Conservation (phyloP, 1,139 yeast species). For the Kazachstania sp. region DNA sequence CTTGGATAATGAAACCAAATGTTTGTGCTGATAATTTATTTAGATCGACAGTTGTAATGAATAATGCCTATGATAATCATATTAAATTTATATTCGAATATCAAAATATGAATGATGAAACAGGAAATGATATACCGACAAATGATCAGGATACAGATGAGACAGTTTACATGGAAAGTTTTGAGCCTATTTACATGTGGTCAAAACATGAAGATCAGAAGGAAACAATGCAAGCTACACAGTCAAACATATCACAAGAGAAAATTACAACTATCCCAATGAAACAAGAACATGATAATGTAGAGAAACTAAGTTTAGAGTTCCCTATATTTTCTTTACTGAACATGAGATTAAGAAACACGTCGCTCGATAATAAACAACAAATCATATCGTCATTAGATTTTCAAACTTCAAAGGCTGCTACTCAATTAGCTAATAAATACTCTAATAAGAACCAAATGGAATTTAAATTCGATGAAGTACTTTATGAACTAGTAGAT, state of each 20-base stretch:
- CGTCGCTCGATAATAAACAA: constrained; percentile 14
- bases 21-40: constrained; percentile 18
- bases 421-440: constrained; percentile 14
- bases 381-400: constrained; percentile 28
- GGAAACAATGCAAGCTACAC: not conserved
- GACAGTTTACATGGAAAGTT: constrained; percentile 16
- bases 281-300: not conserved
- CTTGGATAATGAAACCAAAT: constrained; percentile 16
- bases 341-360: constrained; percentile 28
- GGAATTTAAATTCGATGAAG: constrained; percentile 12
- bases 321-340: constrained; percentile 29
- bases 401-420: constrained; percentile 27
- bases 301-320: constrained; percentile 10
- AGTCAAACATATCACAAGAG: not conserved
- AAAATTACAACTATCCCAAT: not conserved
- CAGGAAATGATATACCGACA: not conserved
- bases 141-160: not conserved
- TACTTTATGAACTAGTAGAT: constrained; percentile 21
- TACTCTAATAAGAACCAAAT: constrained; percentile 4
- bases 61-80: constrained; percentile 27
- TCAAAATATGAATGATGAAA: not conserved
- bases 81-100: constrained; percentile 15
- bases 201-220: not conserved
- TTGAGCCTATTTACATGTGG: constrained; percentile 20
- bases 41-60: constrained; percentile 28